These are phyloP conservation scores for Cladosporium colombiae DNA, from an alignment of 2,329 filamentous ascomycete genomes.

Conservation along the genomic window DNA sequence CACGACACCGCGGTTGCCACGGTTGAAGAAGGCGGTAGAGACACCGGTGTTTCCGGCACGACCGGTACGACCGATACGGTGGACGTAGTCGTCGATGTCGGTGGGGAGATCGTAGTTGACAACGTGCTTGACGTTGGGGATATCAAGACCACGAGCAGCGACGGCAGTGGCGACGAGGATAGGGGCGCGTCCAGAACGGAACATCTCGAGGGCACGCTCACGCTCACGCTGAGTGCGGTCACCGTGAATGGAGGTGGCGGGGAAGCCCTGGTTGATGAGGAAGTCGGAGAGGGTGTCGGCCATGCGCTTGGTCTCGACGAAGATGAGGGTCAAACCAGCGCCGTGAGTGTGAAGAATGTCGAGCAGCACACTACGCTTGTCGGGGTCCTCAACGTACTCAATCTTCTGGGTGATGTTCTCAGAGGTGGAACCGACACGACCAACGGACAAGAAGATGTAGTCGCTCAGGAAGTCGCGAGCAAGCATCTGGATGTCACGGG, in stretches of 20 bases:
- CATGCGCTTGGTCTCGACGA: constrained; percentile 99
- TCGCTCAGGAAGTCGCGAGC: constrained; percentile 98
- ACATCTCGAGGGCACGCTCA: constrained; percentile 96
- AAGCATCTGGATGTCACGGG: constrained; percentile 98
- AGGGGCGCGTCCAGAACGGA: constrained; percentile 92
- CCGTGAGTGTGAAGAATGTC: constrained; percentile 96
- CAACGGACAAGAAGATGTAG: constrained; percentile 98
- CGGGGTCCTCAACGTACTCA: constrained; percentile 92
- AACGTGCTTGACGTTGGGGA: constrained; percentile 94
- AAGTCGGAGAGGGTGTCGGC: constrained; percentile 97
- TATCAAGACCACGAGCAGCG: constrained; percentile 84
- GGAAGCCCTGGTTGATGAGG: constrained; percentile 97
- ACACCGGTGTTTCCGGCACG: constrained; percentile 99
- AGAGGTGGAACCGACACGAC: constrained; percentile 97
- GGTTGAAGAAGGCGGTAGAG: constrained; percentile 99
- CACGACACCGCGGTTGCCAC: constrained; percentile 96
- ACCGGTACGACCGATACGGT: constrained; percentile 98
- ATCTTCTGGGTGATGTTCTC: constrained; percentile 99
- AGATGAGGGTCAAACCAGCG: constrained; percentile 88
- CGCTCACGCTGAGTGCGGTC: constrained; percentile 98
- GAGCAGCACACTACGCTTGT: constrained; percentile 96
- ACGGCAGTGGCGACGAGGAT: constrained; percentile 97
- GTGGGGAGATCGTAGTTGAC: constrained; percentile 99
- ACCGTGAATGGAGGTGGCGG: constrained; percentile 96
- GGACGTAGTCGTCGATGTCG: constrained; percentile 98